Evolutionary conservation across 2,329 filamentous ascomycete genomes (phyloP), one percentile per base, ranked within the genome.

Genomic region (Cordyceps farinosa): DNA sequence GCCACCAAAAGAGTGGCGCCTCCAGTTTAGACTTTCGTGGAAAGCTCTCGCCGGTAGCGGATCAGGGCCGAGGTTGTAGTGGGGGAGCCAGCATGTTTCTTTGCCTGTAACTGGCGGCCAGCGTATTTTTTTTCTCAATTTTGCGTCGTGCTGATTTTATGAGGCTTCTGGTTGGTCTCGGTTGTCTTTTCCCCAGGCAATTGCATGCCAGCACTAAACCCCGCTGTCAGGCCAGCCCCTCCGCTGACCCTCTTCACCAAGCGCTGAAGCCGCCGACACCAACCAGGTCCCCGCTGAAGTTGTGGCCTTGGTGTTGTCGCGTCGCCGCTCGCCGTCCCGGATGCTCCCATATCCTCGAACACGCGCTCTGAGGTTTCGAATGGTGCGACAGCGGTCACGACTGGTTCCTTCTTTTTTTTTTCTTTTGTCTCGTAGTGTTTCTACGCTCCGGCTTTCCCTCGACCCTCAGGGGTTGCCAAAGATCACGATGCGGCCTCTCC

Each of bases 21-120:
- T 8, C 53, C 53, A 11, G 38, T n/a, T 56, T 56, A 56, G 52
- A 30, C 52, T 42, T 55, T 42, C 30, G 34, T 27, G 52, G 52
- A 38, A 32, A 47, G 54, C 15, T n/a, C 29, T 44, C 15, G 54
- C 54, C 54, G 30, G 40, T 47, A 32, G 54, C 54, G 40, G 54
- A n/a, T 47, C 54, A 32, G 27, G 54, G 36, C 27, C 54, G 38
- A 34, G 40, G 54, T 15, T 56, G 40, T 27, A 22, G 53, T 56
- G 40, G 29, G 36, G 5, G 29, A 22, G 34, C 10, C 0, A 1
- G 17, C 52, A 15, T n/a, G 5, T 42, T 40, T 27, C 10, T 36
- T 36, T 53, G 53, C 9, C 29, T 32, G 54, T 2, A 57, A 17
- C 22, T 13, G 8, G 27, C 15, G 17, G 34, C 29, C 54, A 34